phyloP scores from a whole-genome alignment of 139 green algal genomes.

The Coelastrella sp. region DNA sequence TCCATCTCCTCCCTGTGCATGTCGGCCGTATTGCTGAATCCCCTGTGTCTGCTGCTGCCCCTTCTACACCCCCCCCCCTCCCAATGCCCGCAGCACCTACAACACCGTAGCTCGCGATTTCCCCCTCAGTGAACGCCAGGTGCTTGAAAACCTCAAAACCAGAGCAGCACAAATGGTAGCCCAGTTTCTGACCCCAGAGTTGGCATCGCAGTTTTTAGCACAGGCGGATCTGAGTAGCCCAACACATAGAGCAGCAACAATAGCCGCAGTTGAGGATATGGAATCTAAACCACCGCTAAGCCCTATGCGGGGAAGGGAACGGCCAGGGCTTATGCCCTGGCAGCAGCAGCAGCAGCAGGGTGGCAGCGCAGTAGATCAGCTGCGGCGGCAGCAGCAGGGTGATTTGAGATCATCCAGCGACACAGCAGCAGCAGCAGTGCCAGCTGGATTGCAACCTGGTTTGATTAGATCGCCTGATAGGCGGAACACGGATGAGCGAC shows the following conservation, averaged over 20 bases:
- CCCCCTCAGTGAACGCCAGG: slow-evolving; percentile 50
- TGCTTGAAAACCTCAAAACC: slow-evolving; percentile 67
- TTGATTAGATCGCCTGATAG: no score
- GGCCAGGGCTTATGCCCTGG: no score
- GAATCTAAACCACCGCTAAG: not conserved
- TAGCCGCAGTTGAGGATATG: not conserved
- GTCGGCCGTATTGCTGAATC: no score
- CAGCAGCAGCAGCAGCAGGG: not conserved
- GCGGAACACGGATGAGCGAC: no score
- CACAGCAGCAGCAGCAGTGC: slow-evolving; percentile 4
- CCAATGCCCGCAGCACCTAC: slow-evolving; percentile 59
- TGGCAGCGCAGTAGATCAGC: not conserved
- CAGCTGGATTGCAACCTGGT: no score
- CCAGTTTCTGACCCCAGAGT: slow-evolving; percentile 21
- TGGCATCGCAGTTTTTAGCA: not conserved
- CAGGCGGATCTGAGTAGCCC: not conserved
- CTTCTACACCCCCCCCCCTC: no score
- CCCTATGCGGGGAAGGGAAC: no score
- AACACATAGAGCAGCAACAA: slow-evolving; percentile 18
- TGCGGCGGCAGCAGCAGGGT: not conserved
- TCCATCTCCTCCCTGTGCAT: no score
- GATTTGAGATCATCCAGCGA: not conserved
- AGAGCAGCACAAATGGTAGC: slow-evolving; percentile 47
- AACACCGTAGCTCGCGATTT: slow-evolving; percentile 53
- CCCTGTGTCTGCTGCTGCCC: no score